phyloP scores from a whole-genome alignment of 306 rosid genomes.

The Quercus alba region DNA sequence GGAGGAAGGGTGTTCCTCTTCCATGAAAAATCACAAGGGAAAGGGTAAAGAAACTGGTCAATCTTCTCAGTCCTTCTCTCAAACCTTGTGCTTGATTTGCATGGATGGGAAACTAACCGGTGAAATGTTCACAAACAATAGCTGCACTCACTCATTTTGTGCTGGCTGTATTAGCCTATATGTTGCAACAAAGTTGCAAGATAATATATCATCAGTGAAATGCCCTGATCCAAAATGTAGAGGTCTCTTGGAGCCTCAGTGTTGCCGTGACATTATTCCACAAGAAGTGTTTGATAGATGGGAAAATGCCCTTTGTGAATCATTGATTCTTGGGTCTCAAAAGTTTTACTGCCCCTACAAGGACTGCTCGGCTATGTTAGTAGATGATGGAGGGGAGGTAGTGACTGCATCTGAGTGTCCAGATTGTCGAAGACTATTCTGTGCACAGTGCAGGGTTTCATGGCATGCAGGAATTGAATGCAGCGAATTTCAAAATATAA shows the following conservation, averaged over 20 bases:
- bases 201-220: constrained; percentile 32
- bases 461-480: constrained; percentile 62
- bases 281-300: constrained; percentile 54
- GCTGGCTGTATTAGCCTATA: constrained; percentile 36
- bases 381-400: constrained; percentile 35
- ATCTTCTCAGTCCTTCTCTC: constrained; percentile 27
- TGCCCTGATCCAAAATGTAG: constrained; percentile 58
- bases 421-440: constrained; percentile 50
- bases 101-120: constrained; percentile 32
- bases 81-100: constrained; percentile 47
- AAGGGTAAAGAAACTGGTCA: constrained; percentile 23
- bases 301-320: constrained; percentile 49
- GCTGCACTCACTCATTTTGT: constrained; percentile 52
- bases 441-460: constrained; percentile 51
- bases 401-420: constrained; percentile 49
- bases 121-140: constrained; percentile 41
- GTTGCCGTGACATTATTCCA: constrained; percentile 36
- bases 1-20: background rate
- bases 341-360: constrained; percentile 53
- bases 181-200: constrained; percentile 48
- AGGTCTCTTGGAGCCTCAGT: constrained; percentile 38
- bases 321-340: constrained; percentile 28
- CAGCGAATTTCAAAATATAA: constrained; percentile 28
- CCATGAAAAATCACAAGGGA: background rate
- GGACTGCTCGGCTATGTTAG: constrained; percentile 49